Conservation (phyloP, 2,329 filamentous ascomycete genomes). For the Scedosporium apiospermum region DNA sequence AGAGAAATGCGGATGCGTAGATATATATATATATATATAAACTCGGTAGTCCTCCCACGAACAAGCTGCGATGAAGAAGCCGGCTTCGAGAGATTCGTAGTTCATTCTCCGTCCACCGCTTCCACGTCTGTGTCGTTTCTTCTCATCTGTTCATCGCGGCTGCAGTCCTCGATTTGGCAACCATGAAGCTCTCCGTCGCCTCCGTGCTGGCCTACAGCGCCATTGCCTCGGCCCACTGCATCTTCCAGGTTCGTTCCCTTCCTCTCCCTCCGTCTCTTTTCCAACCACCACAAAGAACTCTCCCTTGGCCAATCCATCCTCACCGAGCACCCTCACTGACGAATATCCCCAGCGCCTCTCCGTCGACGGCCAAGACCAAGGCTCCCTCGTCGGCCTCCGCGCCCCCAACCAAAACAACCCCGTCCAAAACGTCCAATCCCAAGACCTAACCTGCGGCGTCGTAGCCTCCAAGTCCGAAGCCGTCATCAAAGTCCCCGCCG, state of each 20-base stretch:
- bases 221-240: slow-evolving; percentile 27
- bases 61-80: neutral
- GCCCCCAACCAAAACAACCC: slow-evolving; percentile 43
- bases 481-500: slow-evolving; percentile 38
- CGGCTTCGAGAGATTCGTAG: neutral
- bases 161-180: neutral
- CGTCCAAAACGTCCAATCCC: slow-evolving; percentile 37
- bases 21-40: neutral
- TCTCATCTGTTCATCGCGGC: neutral
- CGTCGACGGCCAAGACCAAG: slow-evolving; percentile 38
- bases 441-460: slow-evolving; percentile 40
- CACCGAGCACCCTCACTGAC: neutral
- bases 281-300: neutral
- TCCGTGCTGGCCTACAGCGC: slow-evolving; percentile 13
- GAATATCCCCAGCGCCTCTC: slow-evolving; percentile 22
- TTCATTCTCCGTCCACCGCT: no score
- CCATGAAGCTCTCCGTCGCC: slow-evolving; percentile 1
- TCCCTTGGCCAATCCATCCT: neutral
- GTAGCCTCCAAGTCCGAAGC: slow-evolving; percentile 28
- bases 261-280: neutral
- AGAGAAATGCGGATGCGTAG: neutral
- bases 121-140: neutral
- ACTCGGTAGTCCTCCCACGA: neutral
- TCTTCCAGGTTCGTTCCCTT: slow-evolving; percentile 25
- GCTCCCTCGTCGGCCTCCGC: slow-evolving; percentile 39